Conservation (phyloP, 148 eudicot species). For the Vaccinium corymbosum region DNA sequence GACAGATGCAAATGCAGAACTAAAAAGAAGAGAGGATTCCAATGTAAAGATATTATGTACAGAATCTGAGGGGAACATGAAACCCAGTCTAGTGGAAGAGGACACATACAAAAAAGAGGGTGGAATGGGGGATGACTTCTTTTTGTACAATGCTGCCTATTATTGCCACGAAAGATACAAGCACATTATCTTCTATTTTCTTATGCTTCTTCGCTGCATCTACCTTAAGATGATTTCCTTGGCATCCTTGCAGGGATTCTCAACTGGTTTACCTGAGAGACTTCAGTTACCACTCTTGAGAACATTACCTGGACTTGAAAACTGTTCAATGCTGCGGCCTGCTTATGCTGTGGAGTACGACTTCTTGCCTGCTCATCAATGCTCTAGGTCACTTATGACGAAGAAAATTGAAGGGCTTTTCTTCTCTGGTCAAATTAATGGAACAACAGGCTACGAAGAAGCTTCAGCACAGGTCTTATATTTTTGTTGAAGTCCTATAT, state of each 20-base stretch:
- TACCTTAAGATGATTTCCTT: background rate
- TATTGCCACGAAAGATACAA: background rate
- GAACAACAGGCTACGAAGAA: slow-evolving; percentile 99
- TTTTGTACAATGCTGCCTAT: background rate
- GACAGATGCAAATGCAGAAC: background rate
- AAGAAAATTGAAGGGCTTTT: slow-evolving; percentile 94
- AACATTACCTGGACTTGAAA: slow-evolving; percentile 93
- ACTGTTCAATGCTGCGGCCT: slow-evolving; percentile 95
- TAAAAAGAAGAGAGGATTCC: background rate
- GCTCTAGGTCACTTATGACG: slow-evolving; percentile 96
- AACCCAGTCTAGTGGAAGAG: background rate
- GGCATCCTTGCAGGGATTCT: slow-evolving; percentile 65
- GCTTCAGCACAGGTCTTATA: slow-evolving; percentile 93
- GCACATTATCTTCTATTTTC: background rate
- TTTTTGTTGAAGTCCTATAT: background rate
- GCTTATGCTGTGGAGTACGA: slow-evolving; percentile 99
- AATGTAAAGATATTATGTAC: background rate
- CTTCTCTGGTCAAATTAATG: slow-evolving; percentile 99
- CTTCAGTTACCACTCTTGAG: slow-evolving; percentile 86
- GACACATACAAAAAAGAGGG: background rate
- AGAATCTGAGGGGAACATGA: background rate
- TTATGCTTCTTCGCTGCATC: background rate
- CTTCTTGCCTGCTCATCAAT: slow-evolving; percentile 93
- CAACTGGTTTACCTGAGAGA: slow-evolving; percentile 97
- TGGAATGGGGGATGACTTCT: background rate